Conservation (phyloP, 164 flowering plant genomes). For the Magnolia changhungtana region DNA sequence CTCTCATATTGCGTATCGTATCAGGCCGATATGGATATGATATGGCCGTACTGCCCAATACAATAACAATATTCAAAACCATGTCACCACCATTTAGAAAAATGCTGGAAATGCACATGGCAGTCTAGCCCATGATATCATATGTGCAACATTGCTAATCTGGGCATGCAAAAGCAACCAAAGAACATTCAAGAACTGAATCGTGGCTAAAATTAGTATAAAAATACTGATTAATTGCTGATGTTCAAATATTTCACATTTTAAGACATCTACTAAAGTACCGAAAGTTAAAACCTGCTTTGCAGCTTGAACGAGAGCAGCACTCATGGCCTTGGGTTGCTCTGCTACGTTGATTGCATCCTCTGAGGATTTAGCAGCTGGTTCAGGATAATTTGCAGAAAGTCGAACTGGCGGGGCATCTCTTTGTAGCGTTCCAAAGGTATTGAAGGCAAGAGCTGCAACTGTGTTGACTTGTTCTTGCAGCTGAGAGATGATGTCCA, state of each 20-base stretch:
- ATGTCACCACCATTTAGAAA: neutral
- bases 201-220: too few species aligned
- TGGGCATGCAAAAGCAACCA: too few species aligned
- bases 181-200: too few species aligned
- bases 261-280: neutral
- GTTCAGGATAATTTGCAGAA: conserved; percentile 80
- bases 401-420: conserved; percentile 87
- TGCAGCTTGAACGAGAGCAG: conserved; percentile 80
- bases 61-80: neutral
- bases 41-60: too few species aligned
- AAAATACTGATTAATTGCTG: too few species aligned
- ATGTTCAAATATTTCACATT: too few species aligned
- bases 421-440: conserved; percentile 77
- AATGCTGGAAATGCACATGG: too few species aligned
- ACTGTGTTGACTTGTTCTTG: conserved; percentile 77
- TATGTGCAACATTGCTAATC: too few species aligned
- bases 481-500: conserved; percentile 89
- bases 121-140: too few species aligned
- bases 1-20: too few species aligned
- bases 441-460: conserved; percentile 67
- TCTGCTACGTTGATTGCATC: conserved; percentile 44
- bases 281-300: conserved; percentile 54
- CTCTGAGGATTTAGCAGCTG: conserved; percentile 45
- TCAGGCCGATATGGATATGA: too few species aligned
- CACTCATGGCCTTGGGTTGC: conserved; percentile 76